These are phyloP conservation scores for Dioscorea zingiberensis DNA, from an alignment of 106 monocot genomes.

Conservation along the genomic window DNA sequence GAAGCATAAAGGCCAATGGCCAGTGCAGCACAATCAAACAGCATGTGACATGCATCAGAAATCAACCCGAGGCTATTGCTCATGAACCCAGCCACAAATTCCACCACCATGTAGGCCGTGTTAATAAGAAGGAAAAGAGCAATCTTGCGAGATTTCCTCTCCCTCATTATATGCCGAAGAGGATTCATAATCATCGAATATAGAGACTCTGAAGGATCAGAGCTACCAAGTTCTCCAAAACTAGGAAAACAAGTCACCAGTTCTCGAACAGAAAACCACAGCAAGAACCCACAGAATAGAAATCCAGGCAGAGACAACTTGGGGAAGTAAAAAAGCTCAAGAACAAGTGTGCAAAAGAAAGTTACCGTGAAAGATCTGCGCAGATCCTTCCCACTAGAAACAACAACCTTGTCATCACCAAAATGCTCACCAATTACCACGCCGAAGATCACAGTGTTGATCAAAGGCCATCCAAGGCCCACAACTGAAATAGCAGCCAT, in stretches of 20 bases:
- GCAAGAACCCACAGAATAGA: slow-evolving; percentile 50
- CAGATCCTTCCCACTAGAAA: slow-evolving; percentile 26
- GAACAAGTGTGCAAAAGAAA: slow-evolving; percentile 57
- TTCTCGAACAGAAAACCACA: slow-evolving; percentile 69
- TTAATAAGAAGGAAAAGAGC: slow-evolving; percentile 88
- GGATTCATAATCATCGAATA: slow-evolving; percentile 54
- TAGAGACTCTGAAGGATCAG: slow-evolving; percentile 30
- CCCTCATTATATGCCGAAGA: slow-evolving; percentile 68
- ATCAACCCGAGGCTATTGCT: slow-evolving; percentile 97
- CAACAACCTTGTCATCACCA: slow-evolving; percentile 31
- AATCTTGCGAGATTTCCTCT: slow-evolving; percentile 91
- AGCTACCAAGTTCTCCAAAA: slow-evolving; percentile 55
- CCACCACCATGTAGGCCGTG: slow-evolving; percentile 87
- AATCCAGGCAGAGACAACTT: slow-evolving; percentile 71
- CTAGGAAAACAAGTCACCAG: slow-evolving; percentile 37
- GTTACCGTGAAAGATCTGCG: slow-evolving; percentile 54
- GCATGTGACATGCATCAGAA: slow-evolving; percentile 99
- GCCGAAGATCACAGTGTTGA: slow-evolving; percentile 74
- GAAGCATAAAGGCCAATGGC: slow-evolving; percentile 96
- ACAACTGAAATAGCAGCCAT: slow-evolving; percentile 15
- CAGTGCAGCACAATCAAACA: slow-evolving; percentile 97
- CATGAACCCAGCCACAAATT: slow-evolving; percentile 90
- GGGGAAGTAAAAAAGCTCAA: slow-evolving; percentile 79
- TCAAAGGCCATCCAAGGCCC: slow-evolving; percentile 58
- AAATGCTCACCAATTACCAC: slow-evolving; percentile 55